Evolutionary conservation across 208 protist genomes (phyloP), one percentile per base, ranked within the genome.

Genomic region (Acanthamoeba lenticulata): DNA sequence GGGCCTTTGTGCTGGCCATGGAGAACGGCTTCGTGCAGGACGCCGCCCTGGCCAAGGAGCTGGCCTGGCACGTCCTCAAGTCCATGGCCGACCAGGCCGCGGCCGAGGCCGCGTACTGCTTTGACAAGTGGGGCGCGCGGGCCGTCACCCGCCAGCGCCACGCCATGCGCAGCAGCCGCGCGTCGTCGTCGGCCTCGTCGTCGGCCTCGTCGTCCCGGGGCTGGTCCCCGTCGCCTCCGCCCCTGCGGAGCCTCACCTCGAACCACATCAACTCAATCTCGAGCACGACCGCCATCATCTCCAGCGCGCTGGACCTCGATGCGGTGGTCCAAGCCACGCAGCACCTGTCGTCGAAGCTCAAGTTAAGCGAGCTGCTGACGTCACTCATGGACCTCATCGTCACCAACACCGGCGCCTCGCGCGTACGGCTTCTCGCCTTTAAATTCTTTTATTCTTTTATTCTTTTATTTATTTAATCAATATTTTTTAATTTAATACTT

Each of bases 341-440:
- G 9, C 29, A 72, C 38, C 15, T 91, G 29, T 91, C 85, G 21
- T 65, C 85, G 0, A n/a, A 74, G 85, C 85, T 91, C 19, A 91
- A 91, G 5, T 38, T 91, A 5, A 74, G 15, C 57, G 55, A 91
- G 32, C 85, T 91, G 52, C 55, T 91, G 36, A 69, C 52, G 9
- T 62, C 85, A 32, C 40, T 91, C 15, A 65, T 91, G 85, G 85
- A 91, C 21, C 60, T 91, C 29, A 74, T 91, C 21, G 85, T 91
- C 36, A 49, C 36, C 36, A 65, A 91, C 55, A 74, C 49, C 60
- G 85, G 85, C 45, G 85, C 85, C 29, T 45, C 52, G 7, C 3
- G 60, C 24, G 85, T 91, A 72, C n/a, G 40, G 21, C 3, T 4
- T 24, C n/a, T 5, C 45, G 4, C 67, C 1, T 11, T 40, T 38